Base-by-base conservation (phyloP, 371 early-diverging fungal genomes). In the Nematocida sp. region DNA sequence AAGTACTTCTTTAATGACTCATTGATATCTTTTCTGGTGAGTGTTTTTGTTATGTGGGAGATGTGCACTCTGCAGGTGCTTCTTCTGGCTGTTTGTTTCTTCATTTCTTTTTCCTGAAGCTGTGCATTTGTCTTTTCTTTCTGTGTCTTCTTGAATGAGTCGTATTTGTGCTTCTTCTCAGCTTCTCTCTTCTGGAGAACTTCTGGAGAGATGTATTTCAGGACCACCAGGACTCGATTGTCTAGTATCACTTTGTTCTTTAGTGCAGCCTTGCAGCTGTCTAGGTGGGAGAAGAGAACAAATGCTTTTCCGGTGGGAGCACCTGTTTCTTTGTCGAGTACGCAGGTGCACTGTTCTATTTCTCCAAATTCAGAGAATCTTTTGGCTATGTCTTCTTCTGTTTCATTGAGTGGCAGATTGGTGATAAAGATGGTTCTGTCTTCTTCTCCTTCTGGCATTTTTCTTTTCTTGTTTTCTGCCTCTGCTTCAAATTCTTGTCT, bases 251-350 rank as follows among this genome's bases (percentile, higher is more conserved):
- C 41, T 27, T 79, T 64, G 5, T 77, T 37, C 5, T 62, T 60
- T 9, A 78, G 77, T 21, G 67, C 53, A 5, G 52, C 63, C 25
- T 52, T 54, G 52, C 57, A 54, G 29, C 58, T 43, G 35, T 23
- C 45, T 23, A 13, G n/a, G 21, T 65, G n/a, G 21, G 51, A 65
- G 29, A 79, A 78, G 2, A 78, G 80, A 38, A 82, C 53, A 48
- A 78, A 64, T 5, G 78, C 80, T 49, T 78, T 80, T 25, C 82
- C 82, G n/a, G 78, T 74, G 29, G 79, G 78, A 19, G 51, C 52
- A n/a, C 53, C 47, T 3, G 60, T 70, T 13, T 80, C 75, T 41
- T 61, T 77, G 60, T 80, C 76, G 45, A 66, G 55, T 15, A 75
- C 77, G 15, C 80, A 31, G 2, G 54, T 52, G 29, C 77, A 62